Conservation (phyloP, 2,329 filamentous ascomycete genomes). For the Talaromyces sp. region DNA sequence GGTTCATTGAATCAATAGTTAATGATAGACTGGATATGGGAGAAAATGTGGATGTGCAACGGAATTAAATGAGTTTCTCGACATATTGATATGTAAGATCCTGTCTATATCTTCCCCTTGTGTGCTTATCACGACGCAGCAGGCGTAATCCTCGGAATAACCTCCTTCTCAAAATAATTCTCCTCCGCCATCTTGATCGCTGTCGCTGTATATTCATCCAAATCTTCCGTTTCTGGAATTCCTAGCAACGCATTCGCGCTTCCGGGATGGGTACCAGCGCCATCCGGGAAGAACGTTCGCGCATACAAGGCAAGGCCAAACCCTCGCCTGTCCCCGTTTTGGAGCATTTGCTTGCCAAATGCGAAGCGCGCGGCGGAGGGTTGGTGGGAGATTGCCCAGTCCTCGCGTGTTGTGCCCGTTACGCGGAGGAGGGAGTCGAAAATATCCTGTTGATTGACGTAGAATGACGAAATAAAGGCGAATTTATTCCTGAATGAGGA, state of each 20-base stretch:
- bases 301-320: constrained; percentile 56
- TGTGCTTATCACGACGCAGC: no score
- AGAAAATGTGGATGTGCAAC: no score
- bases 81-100: no score
- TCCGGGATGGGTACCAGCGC: constrained; percentile 41
- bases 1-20: not conserved
- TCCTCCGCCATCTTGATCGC: constrained; percentile 16
- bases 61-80: no score
- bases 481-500: constrained; percentile 50
- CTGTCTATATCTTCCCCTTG: no score
- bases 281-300: constrained; percentile 54
- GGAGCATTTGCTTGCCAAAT: constrained; percentile 44
- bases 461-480: constrained; percentile 58
- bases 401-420: constrained; percentile 55
- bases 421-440: constrained; percentile 60
- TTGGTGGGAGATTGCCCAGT: constrained; percentile 61
- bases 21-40: not conserved
- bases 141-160: constrained; percentile 9
- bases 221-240: constrained; percentile 10
- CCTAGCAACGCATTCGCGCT: constrained; percentile 21
- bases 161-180: constrained; percentile 11
- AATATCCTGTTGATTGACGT: constrained; percentile 63
- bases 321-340: constrained; percentile 45
- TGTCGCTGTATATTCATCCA: constrained; percentile 11
- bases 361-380: constrained; percentile 49